These are phyloP conservation scores for Rhizophagus clarus DNA, from an alignment of 192 early-diverging fungal genomes.

Conservation along the genomic window DNA sequence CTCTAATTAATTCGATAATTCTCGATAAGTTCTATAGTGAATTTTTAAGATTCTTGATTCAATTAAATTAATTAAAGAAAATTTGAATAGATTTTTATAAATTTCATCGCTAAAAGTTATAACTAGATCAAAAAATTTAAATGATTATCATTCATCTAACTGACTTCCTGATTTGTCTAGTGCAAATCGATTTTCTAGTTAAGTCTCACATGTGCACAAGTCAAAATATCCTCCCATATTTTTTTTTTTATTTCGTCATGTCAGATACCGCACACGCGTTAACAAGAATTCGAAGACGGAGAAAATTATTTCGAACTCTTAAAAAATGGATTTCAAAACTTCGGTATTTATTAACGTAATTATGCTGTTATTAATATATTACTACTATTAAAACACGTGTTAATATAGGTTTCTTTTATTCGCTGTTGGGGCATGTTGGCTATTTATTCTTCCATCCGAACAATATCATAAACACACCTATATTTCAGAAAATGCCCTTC, in stretches of 20 bases:
- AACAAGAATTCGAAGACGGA: not conserved
- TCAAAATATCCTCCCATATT: not conserved
- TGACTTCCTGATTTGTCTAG: not conserved
- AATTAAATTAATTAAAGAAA: no score
- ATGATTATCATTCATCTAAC: no score
- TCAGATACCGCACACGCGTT: not conserved
- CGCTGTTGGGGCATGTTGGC: constrained; percentile 60
- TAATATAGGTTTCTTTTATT: constrained; percentile 50
- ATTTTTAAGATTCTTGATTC: no score
- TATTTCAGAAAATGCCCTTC: constrained; percentile 78
- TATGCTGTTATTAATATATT: not conserved
- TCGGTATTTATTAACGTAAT: constrained; percentile 55
- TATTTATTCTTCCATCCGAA: constrained; percentile 64
- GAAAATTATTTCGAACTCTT: not conserved
- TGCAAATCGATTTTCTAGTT: not conserved
- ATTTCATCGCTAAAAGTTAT: no score
- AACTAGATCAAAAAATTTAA: no score
- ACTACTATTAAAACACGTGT: not conserved
- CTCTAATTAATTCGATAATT: constrained; percentile 38
- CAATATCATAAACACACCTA: constrained; percentile 67
- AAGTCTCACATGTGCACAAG: not conserved
- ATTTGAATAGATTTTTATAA: no score
- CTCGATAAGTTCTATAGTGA: no score
- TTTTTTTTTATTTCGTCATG: not conserved
- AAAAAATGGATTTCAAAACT: constrained; percentile 19